Conservation (phyloP, 257 asterid genomes). For the Lycium ferocissimum region DNA sequence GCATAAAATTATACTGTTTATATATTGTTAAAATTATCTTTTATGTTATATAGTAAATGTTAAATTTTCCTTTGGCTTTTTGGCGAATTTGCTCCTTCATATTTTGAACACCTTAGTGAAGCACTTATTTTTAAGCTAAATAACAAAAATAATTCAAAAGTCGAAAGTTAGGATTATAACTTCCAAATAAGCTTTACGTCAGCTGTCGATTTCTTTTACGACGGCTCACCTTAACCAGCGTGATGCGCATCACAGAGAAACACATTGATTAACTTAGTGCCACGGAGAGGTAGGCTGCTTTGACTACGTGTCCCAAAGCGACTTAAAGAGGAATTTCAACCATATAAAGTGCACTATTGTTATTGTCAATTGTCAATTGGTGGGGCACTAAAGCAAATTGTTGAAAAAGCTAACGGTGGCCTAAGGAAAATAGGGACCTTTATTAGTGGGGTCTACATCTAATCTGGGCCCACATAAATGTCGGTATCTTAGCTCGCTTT, state of each 20-base stretch:
- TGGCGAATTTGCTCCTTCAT: too few species aligned
- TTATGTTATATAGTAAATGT: too few species aligned
- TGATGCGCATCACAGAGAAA: not conserved
- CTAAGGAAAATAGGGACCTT: not conserved
- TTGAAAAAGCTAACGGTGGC: constrained; percentile 26
- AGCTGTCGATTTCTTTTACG: not conserved
- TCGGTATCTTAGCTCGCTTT: not conserved
- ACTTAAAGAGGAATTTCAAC: constrained; percentile 16
- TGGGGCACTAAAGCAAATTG: not conserved
- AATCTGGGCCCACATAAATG: not conserved
- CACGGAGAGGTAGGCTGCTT: not conserved
- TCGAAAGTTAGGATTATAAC: too few species aligned
- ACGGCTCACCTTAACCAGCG: not conserved
- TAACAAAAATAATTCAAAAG: too few species aligned
- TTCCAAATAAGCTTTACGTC: too few species aligned
- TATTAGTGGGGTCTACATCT: not conserved
- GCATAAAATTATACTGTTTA: too few species aligned
- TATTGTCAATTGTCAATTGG: not conserved
- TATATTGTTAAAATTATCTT: too few species aligned
- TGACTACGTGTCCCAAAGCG: not conserved
- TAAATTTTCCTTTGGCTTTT: too few species aligned
- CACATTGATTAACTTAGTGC: not conserved
- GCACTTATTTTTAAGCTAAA: too few species aligned
- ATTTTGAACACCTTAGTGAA: too few species aligned
- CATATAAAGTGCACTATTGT: not conserved